Conservation (phyloP, 768 basidiomycete genomes). For the Astraeus odoratus region DNA sequence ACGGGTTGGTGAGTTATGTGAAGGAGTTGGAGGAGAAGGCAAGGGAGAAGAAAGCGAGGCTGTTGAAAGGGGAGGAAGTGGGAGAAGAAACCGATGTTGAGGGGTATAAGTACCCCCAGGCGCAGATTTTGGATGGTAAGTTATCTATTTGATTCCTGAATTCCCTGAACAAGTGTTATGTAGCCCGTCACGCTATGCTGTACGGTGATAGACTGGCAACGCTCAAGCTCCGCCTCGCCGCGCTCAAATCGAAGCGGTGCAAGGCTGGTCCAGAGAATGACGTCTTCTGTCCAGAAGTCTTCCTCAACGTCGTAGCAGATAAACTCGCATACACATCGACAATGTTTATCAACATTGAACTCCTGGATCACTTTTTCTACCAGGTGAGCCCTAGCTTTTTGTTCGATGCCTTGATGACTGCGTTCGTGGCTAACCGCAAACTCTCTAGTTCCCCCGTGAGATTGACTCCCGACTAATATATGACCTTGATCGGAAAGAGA, state of each 20-base stretch:
- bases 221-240: constrained; percentile 78
- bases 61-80: constrained; percentile 36
- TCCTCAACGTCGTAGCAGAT: constrained; percentile 93
- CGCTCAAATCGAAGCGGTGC: constrained; percentile 87
- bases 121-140: constrained; percentile 87
- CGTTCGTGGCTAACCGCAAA: not conserved
- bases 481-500: constrained; percentile 87
- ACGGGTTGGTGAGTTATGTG: constrained; percentile 72
- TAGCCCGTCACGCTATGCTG: constrained; percentile 89
- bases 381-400: constrained; percentile 50
- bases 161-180: not conserved
- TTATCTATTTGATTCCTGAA: not conserved
- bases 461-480: constrained; percentile 92
- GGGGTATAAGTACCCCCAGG: constrained; percentile 87
- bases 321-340: constrained; percentile 94
- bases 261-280: constrained; percentile 82
- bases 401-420: not conserved
- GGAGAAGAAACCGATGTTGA: constrained; percentile 43
- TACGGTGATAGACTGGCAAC: constrained; percentile 76
- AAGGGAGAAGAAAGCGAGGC: constrained; percentile 50
- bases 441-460: constrained; percentile 83
- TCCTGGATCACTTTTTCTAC: constrained; percentile 98
- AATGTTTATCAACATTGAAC: constrained; percentile 98
- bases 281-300: constrained; percentile 91
- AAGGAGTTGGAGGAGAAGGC: constrained; percentile 73